A percentile compares a stretch with the other conserved stretches of the same genome.
These are phyloP conservation scores for Gossypium sturtianum DNA, from an alignment of 345 rosid genomes.

Conservation along the genomic window DNA sequence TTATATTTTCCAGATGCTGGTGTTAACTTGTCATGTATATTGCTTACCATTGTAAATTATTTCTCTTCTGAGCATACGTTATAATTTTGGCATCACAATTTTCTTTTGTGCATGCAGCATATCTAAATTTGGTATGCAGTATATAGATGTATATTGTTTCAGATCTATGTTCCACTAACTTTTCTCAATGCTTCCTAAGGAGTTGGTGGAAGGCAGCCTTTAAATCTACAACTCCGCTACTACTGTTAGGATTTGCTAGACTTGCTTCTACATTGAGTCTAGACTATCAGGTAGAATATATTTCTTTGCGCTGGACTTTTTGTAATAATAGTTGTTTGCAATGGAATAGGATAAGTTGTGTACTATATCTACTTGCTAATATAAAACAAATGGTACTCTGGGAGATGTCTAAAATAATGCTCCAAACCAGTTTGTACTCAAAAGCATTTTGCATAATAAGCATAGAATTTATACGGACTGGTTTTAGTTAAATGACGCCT, in stretches of 20 bases:
- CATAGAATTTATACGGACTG: neutral
- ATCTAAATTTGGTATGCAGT: neutral
- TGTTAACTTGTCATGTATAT: neutral
- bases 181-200: constrained; percentile 28
- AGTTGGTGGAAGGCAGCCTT: constrained; percentile 59
- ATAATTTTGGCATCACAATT: neutral
- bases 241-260: constrained; percentile 69
- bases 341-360: neutral
- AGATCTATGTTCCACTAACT: neutral
- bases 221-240: constrained; percentile 54
- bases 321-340: neutral
- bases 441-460: neutral
- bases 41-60: neutral
- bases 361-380: neutral
- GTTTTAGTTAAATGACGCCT: neutral
- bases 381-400: neutral
- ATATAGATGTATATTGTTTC: neutral
- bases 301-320: neutral
- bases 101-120: neutral
- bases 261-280: constrained; percentile 63
- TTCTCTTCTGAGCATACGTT: neutral
- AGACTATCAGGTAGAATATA: constrained; percentile 72
- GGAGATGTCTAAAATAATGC: neutral
- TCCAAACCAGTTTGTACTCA: neutral
- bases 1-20: constrained; percentile 7